Evolutionary conservation across 1,284 basidiomycete species (phyloP), one percentile per base, ranked within the genome.

Genomic region (Sanguinoderma infundibulare): DNA sequence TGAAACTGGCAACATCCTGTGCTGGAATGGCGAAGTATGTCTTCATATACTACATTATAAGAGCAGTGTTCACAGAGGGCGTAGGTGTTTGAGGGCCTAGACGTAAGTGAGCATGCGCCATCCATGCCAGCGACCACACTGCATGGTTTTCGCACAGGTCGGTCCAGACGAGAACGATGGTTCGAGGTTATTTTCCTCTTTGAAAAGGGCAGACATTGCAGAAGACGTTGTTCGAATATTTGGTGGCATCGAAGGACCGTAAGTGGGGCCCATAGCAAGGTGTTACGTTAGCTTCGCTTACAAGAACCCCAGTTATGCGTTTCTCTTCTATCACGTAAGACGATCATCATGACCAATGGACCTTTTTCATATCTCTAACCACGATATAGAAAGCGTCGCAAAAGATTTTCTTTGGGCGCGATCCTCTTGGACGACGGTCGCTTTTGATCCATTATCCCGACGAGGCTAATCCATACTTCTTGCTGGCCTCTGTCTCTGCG

Each of bases 361-460:
- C 5, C 28, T 32, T 22, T 12, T 28, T 14, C 9, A 26, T 5
- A 35, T 32, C 39, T 52, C 32, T 53, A 5, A 32, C 7, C 10
- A 8, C 5, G 0, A 3, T 3, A 3, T 26, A 67, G 65, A 42
- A 28, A 24, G 4, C 38, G 3, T 36, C 59, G 4, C 59, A 38
- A 20, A 57, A 10, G 10, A 12, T 69, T 1, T 69, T 61, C 42
- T 93, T 69, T 72, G 93, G 85, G 5, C 83, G 96, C 50, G 97
- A 99, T 74, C 94, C 95, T 1, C 84, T 98, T 0, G 96, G 97
- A 1, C 85, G 98, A 30, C 85, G 98, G 44, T 98, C 96, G 7
- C 82, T 99, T 1, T 79, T 98, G 1, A 75, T 94, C 22, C 86
- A 91, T 61, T 76, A 74, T 59, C 87, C 89, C 17, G 82, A 80